Evolutionary conservation across 768 basidiomycete genomes (phyloP).

Genomic region (Mycena pura): DNA sequence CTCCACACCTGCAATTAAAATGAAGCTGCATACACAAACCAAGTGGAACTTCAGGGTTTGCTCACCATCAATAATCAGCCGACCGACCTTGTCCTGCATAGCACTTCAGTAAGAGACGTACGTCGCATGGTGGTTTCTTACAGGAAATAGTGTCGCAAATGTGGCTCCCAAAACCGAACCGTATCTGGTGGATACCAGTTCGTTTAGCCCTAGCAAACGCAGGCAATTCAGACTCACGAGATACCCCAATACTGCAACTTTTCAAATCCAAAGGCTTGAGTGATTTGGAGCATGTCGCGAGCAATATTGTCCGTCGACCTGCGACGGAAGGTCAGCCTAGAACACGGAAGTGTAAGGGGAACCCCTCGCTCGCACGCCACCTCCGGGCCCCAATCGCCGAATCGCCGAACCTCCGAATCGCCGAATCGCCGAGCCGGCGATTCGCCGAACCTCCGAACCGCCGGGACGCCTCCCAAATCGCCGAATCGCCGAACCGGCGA

Average conservation of each 20-base stretch:
- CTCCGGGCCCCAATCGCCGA: too few relatives aligned
- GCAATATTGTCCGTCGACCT: slow-evolving; percentile 48
- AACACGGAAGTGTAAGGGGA: too few relatives aligned
- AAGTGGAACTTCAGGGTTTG: neutral
- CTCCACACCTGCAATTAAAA: neutral
- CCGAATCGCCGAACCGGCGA: too few relatives aligned
- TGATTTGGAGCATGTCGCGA: slow-evolving; percentile 45
- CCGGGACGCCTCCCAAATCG: too few relatives aligned
- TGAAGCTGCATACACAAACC: neutral
- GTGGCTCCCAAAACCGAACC: slow-evolving; percentile 36
- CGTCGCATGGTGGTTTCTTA: slow-evolving; percentile 16
- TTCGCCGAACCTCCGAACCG: too few relatives aligned
- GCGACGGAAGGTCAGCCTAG: too few relatives aligned
- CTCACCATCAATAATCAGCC: slow-evolving; percentile 3
- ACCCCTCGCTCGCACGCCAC: too few relatives aligned
- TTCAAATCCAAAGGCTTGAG: slow-evolving; percentile 37
- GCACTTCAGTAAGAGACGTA: neutral
- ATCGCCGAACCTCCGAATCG: too few relatives aligned
- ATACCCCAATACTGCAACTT: slow-evolving; percentile 42
- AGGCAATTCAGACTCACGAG: slow-evolving; percentile 25
- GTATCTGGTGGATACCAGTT: slow-evolving; percentile 26
- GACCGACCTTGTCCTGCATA: slow-evolving; percentile 5
- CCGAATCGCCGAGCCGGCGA: too few relatives aligned
- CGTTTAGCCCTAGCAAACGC: neutral
- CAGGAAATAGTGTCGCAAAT: slow-evolving; percentile 44